Evolutionary conservation across 2,329 filamentous ascomycete genomes (phyloP), one percentile per base, ranked within the genome.

Genomic region (Diaporthe sp.): DNA sequence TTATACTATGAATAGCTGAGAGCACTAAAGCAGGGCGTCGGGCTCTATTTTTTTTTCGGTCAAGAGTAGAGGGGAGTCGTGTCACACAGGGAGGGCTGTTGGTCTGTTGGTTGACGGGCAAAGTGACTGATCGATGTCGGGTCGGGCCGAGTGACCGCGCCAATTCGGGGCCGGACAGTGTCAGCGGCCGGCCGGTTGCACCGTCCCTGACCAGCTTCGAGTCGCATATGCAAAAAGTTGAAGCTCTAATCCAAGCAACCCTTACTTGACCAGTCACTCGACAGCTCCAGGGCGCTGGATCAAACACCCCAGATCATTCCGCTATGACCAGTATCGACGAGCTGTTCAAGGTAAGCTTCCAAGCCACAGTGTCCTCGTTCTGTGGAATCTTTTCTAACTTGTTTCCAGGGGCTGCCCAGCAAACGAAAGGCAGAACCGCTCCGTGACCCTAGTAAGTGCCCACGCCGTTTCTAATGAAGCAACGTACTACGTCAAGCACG

Each of bases 341-440:
- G 28, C 84, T 92, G 15, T 91, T 92, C 83, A 89, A 91, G 84
- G 90, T 86, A 77, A 75, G 81, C 81, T 76, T 13, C 62, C 71
- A 58, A 6, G 8, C 6, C 17, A 2, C 15, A 8, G 8, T 58
- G 28, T n/a, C 22, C 3, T 68, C 22, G 22, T 25, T 8, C 46
- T 7, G 12, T 9, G 13, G 13, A 68, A 68, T 34, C 46, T 68
- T n/a, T 12, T 53, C 75, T 59, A 70, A 62, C 34, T 73, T 73
- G 75, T 34, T 13, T 39, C 75, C 78, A 85, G 85, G 87, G 88
- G 75, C 81, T 86, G 42, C 82, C 87, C 73, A 89, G 87, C 85
- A 94, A 94, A 82, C 89, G 92, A 79, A 93, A 92, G 83, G 84
- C 92, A 72, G 91, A 93, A 76, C 86, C 89, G 25, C 83, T 91